Conservation (phyloP, 495 filamentous ascomycete genomes). For the Penicillium angulare region DNA sequence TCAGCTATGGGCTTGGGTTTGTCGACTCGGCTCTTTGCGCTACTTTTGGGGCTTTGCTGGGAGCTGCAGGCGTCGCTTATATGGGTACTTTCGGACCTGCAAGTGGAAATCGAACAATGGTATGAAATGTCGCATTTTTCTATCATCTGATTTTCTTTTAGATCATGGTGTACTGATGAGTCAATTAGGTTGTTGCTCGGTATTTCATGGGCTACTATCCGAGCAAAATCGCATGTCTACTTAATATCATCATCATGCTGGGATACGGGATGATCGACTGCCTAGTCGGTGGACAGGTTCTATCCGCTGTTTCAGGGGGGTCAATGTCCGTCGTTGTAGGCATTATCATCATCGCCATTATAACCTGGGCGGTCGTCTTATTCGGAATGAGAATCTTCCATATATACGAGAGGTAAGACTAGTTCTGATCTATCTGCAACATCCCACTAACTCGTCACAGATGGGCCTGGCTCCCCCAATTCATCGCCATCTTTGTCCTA, state of each 20-base stretch:
- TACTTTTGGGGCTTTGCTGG: conserved; percentile 55
- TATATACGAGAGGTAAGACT: conserved; percentile 47
- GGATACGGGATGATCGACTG: conserved; percentile 64
- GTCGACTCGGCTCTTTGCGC: conserved; percentile 55
- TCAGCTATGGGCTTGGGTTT: conserved; percentile 59
- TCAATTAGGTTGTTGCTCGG: conserved; percentile 54
- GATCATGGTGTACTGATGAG: background rate
- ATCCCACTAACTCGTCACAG: conserved; percentile 23
- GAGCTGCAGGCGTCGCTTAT: conserved; percentile 57
- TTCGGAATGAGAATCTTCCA: conserved; percentile 71
- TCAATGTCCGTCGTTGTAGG: conserved; percentile 61
- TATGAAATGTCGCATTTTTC: conserved; percentile 20
- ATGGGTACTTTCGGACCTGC: conserved; percentile 63
- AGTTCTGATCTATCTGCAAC: background rate
- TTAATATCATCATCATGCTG: conserved; percentile 66
- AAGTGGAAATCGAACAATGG: conserved; percentile 66
- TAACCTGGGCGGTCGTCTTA: conserved; percentile 58
- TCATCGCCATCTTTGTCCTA: conserved; percentile 56
- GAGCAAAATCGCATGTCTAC: conserved; percentile 57
- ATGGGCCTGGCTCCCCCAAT: conserved; percentile 63
- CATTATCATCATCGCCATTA: conserved; percentile 57
- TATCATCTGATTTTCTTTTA: background rate
- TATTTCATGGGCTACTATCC: conserved; percentile 75
- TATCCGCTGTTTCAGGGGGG: conserved; percentile 65
- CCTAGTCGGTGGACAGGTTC: conserved; percentile 71